Base-by-base conservation (phyloP, 139 green algal species). In the Ettlia oleoabundans region DNA sequence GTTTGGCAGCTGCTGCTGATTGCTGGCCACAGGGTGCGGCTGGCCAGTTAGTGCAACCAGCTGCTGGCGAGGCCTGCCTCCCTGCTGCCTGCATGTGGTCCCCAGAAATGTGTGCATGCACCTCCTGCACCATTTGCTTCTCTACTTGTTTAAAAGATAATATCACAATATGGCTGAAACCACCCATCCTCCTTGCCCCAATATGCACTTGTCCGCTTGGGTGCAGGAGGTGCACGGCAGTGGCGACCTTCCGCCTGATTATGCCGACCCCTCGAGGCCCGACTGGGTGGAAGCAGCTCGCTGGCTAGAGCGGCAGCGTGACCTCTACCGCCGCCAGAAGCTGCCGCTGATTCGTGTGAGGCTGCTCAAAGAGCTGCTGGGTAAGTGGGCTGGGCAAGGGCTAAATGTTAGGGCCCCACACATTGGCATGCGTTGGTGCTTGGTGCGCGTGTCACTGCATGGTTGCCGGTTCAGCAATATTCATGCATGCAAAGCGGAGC, bases 241-340 rank as follows among this genome's bases (percentile, higher is more conserved):
- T 18, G 83, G 67, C 10, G 35, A 65, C 9, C 47, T 84, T 7
- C 83, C 83, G 2, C 40, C 26, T 9, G 82, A 83, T 41, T 74
- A 76, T 53, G 21, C 22, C 0, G 61, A 87, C 67, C 41, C 41
- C 28, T 15, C 40, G n/a, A 30, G 82, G 30, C 69, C 77, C 0
- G 69, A 68, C 40, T 84, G 43, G 47, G 69, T 85, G 51, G 83
- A 84, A 70, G 83, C 76, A 9, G 68, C 47, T 0, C 77, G 77
- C 42, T 87, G 83, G 83, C 68, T 87, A n/a, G 47, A 70, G 43
- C 77, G 77, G 28, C 64, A 84, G 40, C 61, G 38, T 42, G 76
- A 84, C 42, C 83, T 82, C 30, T 87, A 81, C 62, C 37, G n/a
- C 26, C 76, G 76, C 37, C 66, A 83, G 66, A 87, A 84, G 83